Conservation (phyloP, 2,329 filamentous ascomycete genomes). For the Cercospora sp. region DNA sequence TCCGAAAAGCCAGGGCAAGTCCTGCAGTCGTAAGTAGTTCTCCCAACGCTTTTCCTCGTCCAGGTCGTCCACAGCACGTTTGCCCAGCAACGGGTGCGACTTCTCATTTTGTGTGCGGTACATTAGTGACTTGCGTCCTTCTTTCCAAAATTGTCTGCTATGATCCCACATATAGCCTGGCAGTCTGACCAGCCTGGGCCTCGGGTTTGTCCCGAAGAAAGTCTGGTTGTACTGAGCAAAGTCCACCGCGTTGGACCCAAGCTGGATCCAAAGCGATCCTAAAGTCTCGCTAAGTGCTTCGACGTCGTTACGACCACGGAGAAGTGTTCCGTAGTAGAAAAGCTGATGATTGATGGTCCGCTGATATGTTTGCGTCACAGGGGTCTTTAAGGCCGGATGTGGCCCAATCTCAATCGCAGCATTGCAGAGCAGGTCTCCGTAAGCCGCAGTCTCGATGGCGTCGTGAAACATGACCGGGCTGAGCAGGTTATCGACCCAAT, state of each 20-base stretch:
- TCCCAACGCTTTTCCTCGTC: conserved; percentile 14
- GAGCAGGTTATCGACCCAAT: conserved; percentile 52
- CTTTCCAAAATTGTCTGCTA: conserved; percentile 11
- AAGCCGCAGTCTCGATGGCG: conserved; percentile 37
- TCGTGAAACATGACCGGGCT: conserved; percentile 48
- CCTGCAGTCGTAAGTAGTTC: conserved; percentile 14
- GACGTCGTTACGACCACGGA: conserved; percentile 28
- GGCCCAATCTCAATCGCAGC: conserved; percentile 49
- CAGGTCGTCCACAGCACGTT: not conserved
- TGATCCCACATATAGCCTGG: conserved; percentile 28
- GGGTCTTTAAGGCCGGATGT: conserved; percentile 48
- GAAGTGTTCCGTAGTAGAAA: conserved; percentile 23
- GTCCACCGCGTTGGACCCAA: conserved; percentile 2
- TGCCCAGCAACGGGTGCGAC: conserved; percentile 15
- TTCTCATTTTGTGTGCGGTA: conserved; percentile 4
- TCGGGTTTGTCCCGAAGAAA: conserved; percentile 6
- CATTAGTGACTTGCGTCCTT: conserved; percentile 7
- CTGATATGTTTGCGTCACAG: conserved; percentile 35
- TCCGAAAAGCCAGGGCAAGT: conserved; percentile 38
- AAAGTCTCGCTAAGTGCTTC: conserved; percentile 19
- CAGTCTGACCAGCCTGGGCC: conserved; percentile 6
- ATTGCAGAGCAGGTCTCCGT: conserved; percentile 29
- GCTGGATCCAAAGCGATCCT: conserved; percentile 4
- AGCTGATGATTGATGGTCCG: conserved; percentile 1
- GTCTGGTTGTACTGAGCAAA: not conserved